Evolutionary conservation across 441 rosid species (phyloP), one percentile per base, ranked within the genome.

Genomic region (Corymbia calophylla): DNA sequence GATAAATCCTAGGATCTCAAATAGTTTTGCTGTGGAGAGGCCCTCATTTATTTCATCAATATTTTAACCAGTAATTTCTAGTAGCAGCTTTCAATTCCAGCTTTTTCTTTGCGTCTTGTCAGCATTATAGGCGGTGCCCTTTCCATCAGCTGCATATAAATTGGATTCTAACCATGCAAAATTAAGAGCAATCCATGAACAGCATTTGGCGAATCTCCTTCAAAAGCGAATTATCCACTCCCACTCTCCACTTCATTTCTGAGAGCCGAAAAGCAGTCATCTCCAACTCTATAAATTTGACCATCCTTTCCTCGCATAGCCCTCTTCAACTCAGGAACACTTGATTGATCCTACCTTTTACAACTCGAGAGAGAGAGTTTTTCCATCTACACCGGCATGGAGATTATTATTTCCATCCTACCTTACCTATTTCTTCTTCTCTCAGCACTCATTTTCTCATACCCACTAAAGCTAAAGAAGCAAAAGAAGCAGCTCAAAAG

Each of bases 371-470:
- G 54, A 58, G 84, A 62, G 86, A 53, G 48, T 44, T 32, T 21
- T 53, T 23, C 19, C 73, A 29, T 44, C 80, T 77, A 70, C 31
- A 39, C 82, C 88, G 89, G 88, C 68, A 95, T 93, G 95, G 95
- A 93, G 91, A 85, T 88, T 53, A 81, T 62, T 66, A 35, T 47
- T 32, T 85, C 81, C 18, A 44, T 89, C 88, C 87, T 93, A 23
- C 51, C 90, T 13, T 90, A 88, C 91, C 55, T 91, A 11, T 87
- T 90, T 88, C 91, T 94, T 85, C 87, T 93, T 51, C 91, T 95
- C 88, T 94, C 89, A 32, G 86, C 89, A 68, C 91, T 95, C 84
- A 77, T 77, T 66, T 89, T 94, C 73, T 93, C 92, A 64, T 93
- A 87, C 84, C 87, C 55, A 12, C 53, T 91, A 53, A 85, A 82